Percentiles rank a stretch among this genome's conserved stretches.
These are phyloP conservation scores for Coelastrella sp. DNA, from an alignment of 139 green algal species.

Conservation along the genomic window DNA sequence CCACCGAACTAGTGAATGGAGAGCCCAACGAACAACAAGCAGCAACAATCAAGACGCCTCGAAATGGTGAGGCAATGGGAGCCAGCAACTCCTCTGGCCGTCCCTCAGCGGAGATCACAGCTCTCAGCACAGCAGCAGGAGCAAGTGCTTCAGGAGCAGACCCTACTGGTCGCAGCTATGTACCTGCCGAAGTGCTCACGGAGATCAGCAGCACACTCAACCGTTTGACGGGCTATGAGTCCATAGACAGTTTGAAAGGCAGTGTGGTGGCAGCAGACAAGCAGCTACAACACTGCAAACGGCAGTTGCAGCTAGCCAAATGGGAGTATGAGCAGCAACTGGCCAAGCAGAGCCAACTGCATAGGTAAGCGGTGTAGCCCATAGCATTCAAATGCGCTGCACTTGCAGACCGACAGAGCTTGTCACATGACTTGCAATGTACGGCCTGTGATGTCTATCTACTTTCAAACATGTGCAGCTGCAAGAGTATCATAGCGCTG, in stretches of 20 bases:
- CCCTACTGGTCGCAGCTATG: neutral
- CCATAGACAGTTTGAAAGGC: slow-evolving; percentile 32
- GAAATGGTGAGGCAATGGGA: neutral
- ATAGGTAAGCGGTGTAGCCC: neutral
- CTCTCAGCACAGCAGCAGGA: neutral
- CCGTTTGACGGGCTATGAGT: slow-evolving; percentile 41
- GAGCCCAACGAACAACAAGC: neutral
- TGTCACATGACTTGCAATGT: neutral
- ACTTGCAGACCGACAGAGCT: too few relatives aligned
- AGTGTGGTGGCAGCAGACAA: slow-evolving; percentile 6
- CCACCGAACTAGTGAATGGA: neutral
- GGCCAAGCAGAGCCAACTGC: slow-evolving; percentile 23
- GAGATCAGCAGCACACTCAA: slow-evolving; percentile 35
- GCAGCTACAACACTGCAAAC: slow-evolving; percentile 24
- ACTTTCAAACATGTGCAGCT: neutral
- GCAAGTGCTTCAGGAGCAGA: neutral
- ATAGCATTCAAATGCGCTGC: neutral
- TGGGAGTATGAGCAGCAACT: slow-evolving; percentile 27
- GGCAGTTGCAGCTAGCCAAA: slow-evolving; percentile 23
- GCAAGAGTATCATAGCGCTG: neutral
- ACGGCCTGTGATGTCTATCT: too few relatives aligned
- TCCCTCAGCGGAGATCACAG: neutral
- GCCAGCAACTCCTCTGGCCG: neutral
- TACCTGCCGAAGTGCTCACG: neutral
- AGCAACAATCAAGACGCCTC: neutral